Evolutionary conservation across 176 grass and related monocot genomes (phyloP), one percentile per base, ranked within the genome.

Genomic region (Eleusine coracana): DNA sequence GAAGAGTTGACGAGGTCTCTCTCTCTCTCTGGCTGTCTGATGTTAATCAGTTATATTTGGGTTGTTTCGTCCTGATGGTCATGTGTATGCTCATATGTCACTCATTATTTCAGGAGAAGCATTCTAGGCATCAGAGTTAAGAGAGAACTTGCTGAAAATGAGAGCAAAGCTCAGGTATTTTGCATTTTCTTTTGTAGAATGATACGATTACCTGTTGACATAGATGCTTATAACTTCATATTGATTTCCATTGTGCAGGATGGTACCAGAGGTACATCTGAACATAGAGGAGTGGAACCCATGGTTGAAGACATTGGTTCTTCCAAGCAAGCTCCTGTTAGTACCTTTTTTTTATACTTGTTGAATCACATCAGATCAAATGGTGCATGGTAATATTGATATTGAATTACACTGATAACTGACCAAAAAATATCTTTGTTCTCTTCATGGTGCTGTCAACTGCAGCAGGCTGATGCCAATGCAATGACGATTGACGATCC

Each of bases 121-220:
- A 84, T 91, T 89, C 74, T 78, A 75, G 83, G 85, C 67, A 48
- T 85, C 15, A 88, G 85, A 90, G 74, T 92, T 66, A 96, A 93
- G 85, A 89, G 85, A 85, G 96, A 96, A 85, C 80, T 83, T 80
- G 42, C 77, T 79, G 96, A 93, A 80, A 84, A 61, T 71, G 89
- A 92, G 39, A 44, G 60, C 70, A 87, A 78, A 77, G 61, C 89
- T 71, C 93, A 87, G 93, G 96, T 99, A 81, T 77, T 68, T 67
- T 78, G 15, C 17, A 31, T 54, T 66, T 63, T 8, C 23, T 84
- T 54, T 68, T 58, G 17, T 62, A 60, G 12, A 60, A 31, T 27
- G 68, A 12, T 34, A 63, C 7, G 29, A 62, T 70, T 70, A 75
- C 56, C 50, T 28, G 17, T 37, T 69, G 55, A 49, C n/a, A 42